Evolutionary conservation across 352 stramenopile species (phyloP).

Genomic region (Globisporangium spiculum): DNA sequence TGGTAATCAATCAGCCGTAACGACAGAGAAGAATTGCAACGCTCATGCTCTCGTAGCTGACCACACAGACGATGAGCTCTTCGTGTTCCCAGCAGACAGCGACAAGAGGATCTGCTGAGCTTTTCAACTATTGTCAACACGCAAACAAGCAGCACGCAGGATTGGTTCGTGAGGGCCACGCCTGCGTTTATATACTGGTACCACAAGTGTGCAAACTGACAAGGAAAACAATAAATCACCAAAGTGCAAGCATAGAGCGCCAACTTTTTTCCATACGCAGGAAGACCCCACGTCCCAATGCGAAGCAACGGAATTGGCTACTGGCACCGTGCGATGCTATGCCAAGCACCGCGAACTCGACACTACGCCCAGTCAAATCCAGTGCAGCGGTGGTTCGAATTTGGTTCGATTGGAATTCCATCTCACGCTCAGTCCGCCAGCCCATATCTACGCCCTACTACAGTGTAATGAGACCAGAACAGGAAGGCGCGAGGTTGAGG

Average conservation of each 20-base stretch:
- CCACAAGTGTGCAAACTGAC: not conserved
- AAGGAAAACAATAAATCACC: not conserved
- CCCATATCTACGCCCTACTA: no score
- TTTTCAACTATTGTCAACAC: not conserved
- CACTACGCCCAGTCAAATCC: no score
- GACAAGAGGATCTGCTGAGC: not conserved
- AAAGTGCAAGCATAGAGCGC: not conserved
- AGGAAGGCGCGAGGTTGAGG: no score
- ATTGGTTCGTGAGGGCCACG: not conserved
- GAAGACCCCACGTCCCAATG: not conserved
- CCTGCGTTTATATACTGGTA: not conserved
- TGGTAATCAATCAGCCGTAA: conserved; percentile 37
- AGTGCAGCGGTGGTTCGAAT: no score
- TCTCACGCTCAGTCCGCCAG: no score
- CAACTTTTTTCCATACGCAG: not conserved
- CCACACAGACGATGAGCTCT: not conserved
- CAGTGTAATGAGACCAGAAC: no score
- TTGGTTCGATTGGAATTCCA: no score
- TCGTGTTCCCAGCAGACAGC: not conserved
- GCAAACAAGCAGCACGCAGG: not conserved
- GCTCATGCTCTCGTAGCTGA: not conserved
- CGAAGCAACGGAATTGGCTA: not conserved
- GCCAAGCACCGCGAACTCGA: no score
- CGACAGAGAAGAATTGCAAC: not conserved
- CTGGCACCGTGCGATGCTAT: no score